These are phyloP conservation scores for Porcisia deanei DNA, from an alignment of 208 protist species.

Conservation along the genomic window DNA sequence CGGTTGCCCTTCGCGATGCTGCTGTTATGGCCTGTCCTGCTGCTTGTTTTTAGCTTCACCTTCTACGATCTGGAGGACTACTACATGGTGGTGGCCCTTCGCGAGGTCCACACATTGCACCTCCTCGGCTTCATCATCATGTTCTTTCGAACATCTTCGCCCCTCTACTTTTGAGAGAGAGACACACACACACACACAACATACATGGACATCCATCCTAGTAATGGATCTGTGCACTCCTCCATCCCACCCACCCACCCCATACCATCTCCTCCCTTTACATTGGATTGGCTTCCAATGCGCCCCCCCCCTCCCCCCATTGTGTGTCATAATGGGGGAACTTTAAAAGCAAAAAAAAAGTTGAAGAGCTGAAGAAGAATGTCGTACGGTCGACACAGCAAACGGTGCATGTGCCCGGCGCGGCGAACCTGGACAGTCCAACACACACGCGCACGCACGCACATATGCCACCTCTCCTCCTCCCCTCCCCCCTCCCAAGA, in stretches of 20 bases:
- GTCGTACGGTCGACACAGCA: too few relatives aligned
- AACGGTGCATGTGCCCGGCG: too few relatives aligned
- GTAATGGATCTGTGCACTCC: neutral
- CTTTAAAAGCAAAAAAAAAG: too few relatives aligned
- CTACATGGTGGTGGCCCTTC: constrained; percentile 54
- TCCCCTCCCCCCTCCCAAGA: neutral
- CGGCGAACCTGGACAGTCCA: too few relatives aligned
- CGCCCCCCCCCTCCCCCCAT: too few relatives aligned
- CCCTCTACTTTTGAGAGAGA: constrained; percentile 8
- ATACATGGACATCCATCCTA: too few relatives aligned
- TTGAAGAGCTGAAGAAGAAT: too few relatives aligned
- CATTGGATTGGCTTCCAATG: too few relatives aligned
- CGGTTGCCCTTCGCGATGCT: constrained; percentile 45
- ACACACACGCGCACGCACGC: neutral
- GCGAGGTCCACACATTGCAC: constrained; percentile 49
- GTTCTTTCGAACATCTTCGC: constrained; percentile 39
- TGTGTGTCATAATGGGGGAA: too few relatives aligned
- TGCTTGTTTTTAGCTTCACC: constrained; percentile 33
- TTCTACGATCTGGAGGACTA: constrained; percentile 57
- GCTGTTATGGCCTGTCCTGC: constrained; percentile 44
- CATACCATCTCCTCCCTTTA: too few relatives aligned
- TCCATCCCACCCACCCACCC: neutral
- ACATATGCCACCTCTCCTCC: neutral
- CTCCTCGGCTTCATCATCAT: constrained; percentile 53
- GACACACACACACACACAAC: too few relatives aligned